phyloP scores from a whole-genome alignment of 23 red algal species.

The Gracilaria vermiculophylla region DNA sequence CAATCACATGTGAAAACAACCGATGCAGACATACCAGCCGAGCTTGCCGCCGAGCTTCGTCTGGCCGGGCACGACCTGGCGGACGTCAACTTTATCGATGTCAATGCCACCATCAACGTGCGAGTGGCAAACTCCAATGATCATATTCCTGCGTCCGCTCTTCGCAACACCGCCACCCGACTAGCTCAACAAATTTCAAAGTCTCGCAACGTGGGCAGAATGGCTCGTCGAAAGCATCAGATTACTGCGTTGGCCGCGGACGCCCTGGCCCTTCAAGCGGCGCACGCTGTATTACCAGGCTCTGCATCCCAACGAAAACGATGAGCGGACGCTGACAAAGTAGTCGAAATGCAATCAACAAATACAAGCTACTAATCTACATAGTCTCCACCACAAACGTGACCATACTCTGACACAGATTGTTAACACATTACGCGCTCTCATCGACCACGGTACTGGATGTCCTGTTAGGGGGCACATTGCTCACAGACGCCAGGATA shows the following conservation, averaged over 20 bases:
- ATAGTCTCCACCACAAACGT: background rate
- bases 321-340: no score
- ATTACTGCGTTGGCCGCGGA: constrained; percentile 57
- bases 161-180: constrained; percentile 20
- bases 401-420: background rate
- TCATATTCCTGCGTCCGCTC: constrained; percentile 10
- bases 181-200: constrained; percentile 37
- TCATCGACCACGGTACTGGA: background rate
- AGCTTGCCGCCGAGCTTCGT: constrained; percentile 23
- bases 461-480: background rate
- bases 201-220: constrained; percentile 6
- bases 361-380: no score
- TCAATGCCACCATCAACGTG: constrained; percentile 9
- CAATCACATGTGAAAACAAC: background rate
- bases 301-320: constrained; percentile 10
- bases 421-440: background rate
- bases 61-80: constrained; percentile 35
- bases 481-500: background rate
- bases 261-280: constrained; percentile 29
- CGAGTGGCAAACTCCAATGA: constrained; percentile 16
- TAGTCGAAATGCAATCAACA: no score
- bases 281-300: constrained; percentile 5
- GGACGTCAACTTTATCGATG: constrained; percentile 21
- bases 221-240: constrained; percentile 55
- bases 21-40: constrained; percentile 13